Conservation (phyloP, 306 rosid species). For the Vigna unguiculata region DNA sequence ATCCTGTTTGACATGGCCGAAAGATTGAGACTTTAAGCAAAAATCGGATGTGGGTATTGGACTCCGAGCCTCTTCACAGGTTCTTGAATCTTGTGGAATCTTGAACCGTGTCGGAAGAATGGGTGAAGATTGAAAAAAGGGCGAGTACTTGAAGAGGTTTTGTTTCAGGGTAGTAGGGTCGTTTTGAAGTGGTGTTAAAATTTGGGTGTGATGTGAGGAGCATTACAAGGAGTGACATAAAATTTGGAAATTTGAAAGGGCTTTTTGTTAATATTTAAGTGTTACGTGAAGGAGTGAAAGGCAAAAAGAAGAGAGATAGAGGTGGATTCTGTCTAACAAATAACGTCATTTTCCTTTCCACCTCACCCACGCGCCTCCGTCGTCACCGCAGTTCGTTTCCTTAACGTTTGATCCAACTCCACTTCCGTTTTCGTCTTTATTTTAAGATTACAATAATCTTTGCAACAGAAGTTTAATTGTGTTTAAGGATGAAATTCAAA, state of each 20-base stretch:
- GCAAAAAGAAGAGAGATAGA: too few relatives aligned
- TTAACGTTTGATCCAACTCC: neutral
- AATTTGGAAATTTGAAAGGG: too few relatives aligned
- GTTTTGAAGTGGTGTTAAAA: neutral
- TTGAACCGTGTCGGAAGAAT: neutral
- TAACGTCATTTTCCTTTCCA: neutral
- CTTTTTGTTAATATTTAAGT: too few relatives aligned
- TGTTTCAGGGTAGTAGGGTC: neutral
- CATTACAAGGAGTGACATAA: neutral
- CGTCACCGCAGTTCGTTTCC: neutral
- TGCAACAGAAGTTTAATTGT: too few relatives aligned
- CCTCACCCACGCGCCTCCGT: constrained; percentile 4
- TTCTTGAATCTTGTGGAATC: too few relatives aligned
- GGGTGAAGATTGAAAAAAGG: neutral
- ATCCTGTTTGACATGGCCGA: constrained; percentile 49
- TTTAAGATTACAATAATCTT: too few relatives aligned
- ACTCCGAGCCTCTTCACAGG: too few relatives aligned
- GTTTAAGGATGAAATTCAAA: too few relatives aligned
- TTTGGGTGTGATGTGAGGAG: constrained; percentile 41
- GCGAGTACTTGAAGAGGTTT: too few relatives aligned
- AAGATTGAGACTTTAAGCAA: neutral
- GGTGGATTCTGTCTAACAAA: neutral
- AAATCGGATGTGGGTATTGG: neutral
- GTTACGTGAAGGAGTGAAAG: neutral
- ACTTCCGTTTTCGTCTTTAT: neutral